These are phyloP conservation scores for Boletus reticuloceps DNA, from an alignment of 768 basidiomycete genomes.

Conservation along the genomic window DNA sequence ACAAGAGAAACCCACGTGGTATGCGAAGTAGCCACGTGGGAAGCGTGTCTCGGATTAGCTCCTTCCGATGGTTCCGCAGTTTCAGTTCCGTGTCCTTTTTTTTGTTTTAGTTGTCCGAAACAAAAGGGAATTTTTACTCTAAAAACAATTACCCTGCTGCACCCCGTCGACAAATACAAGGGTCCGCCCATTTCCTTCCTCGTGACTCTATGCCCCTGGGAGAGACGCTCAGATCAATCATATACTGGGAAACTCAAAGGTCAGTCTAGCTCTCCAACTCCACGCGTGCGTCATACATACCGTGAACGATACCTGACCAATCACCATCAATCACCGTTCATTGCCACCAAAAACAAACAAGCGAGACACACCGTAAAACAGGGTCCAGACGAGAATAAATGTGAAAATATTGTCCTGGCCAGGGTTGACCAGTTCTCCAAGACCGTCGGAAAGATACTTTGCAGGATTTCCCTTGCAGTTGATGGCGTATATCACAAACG, in stretches of 20 bases:
- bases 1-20: conserved; percentile 33
- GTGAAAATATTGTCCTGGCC: conserved; percentile 91
- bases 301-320: conserved; percentile 46
- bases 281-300: conserved; percentile 33
- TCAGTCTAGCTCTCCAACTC: conserved; percentile 7
- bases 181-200: too few species aligned
- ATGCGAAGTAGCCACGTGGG: conserved; percentile 36
- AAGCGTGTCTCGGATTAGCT: conserved; percentile 5
- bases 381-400: conserved; percentile 90
- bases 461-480: conserved; percentile 68
- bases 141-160: too few species aligned
- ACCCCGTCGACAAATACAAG: too few species aligned
- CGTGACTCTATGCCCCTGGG: too few species aligned
- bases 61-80: conserved; percentile 10
- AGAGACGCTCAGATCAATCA: conserved; percentile 26
- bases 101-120: not conserved
- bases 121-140: not conserved
- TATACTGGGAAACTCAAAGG: conserved; percentile 34
- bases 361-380: conserved; percentile 75
- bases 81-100: conserved; percentile 9
- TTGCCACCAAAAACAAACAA: not conserved
- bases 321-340: not conserved
- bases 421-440: conserved; percentile 71
- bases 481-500: conserved; percentile 59
- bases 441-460: conserved; percentile 62